phyloP scores from a whole-genome alignment of 345 rosid species.

The Hibiscus mutabilis region DNA sequence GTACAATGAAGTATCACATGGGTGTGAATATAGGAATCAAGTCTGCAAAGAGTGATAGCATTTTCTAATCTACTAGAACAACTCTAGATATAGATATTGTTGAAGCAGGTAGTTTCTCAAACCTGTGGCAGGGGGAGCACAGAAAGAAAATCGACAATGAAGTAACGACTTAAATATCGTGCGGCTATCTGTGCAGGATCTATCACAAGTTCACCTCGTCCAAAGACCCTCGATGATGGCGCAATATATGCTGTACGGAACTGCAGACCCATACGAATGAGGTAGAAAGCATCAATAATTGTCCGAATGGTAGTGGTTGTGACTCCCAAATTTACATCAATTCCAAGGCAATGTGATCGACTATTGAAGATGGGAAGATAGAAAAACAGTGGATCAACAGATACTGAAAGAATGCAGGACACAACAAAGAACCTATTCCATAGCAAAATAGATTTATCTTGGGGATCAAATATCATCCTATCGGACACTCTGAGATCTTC shows the following conservation, averaged over 20 bases:
- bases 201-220: slow-evolving; percentile 91
- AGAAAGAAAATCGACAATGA: slow-evolving; percentile 64
- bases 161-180: slow-evolving; percentile 57
- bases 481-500: slow-evolving; percentile 74
- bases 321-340: slow-evolving; percentile 52
- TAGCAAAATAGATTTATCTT: slow-evolving; percentile 60
- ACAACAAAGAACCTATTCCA: slow-evolving; percentile 80
- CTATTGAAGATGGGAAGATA: slow-evolving; percentile 69
- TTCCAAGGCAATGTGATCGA: slow-evolving; percentile 42
- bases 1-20: too few species aligned
- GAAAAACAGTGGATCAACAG: slow-evolving; percentile 75
- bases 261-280: slow-evolving; percentile 64
- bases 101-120: slow-evolving; percentile 6
- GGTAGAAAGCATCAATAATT: slow-evolving; percentile 51
- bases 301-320: slow-evolving; percentile 55
- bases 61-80: too few species aligned
- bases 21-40: too few species aligned
- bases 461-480: slow-evolving; percentile 67
- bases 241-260: slow-evolving; percentile 81
- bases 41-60: too few species aligned
- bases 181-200: slow-evolving; percentile 69
- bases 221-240: slow-evolving; percentile 88
- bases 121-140: slow-evolving; percentile 90
- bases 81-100: background rate
- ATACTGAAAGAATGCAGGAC: slow-evolving; percentile 64